Conservation (phyloP, 202 grass and related monocot genomes). For the Dendrocalamus latiflorus region DNA sequence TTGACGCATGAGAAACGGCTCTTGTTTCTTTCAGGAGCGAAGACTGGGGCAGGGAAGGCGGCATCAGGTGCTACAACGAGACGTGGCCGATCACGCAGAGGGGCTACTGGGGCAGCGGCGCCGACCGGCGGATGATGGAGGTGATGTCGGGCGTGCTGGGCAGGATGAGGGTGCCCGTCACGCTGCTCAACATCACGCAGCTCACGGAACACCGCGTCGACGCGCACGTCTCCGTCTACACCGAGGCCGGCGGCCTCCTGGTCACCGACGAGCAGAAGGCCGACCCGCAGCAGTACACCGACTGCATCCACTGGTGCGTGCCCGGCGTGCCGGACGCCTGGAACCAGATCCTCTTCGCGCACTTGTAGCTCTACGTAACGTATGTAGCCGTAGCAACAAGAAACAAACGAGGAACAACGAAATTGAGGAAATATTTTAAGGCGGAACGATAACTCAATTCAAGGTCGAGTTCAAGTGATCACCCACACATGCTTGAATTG, state of each 20-base stretch:
- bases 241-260: conserved; percentile 44
- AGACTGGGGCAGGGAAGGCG: conserved; percentile 53
- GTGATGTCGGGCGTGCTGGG: conserved; percentile 34
- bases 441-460: background rate
- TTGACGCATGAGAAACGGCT: background rate
- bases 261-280: conserved; percentile 53
- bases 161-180: conserved; percentile 59
- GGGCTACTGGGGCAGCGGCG: conserved; percentile 59
- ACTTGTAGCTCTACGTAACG: conserved; percentile 23
- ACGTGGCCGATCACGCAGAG: conserved; percentile 41
- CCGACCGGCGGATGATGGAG: conserved; percentile 59
- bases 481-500: background rate
- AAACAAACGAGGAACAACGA: background rate
- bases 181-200: conserved; percentile 66
- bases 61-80: conserved; percentile 77
- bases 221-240: conserved; percentile 61
- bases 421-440: background rate
- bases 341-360: conserved; percentile 71
- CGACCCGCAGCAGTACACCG: conserved; percentile 37
- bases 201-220: conserved; percentile 63
- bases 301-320: conserved; percentile 85
- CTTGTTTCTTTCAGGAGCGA: conserved; percentile 29
- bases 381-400: background rate
- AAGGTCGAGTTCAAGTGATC: background rate
- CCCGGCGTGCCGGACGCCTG: conserved; percentile 66